A percentile compares a stretch with the other conserved stretches of the same genome.
phyloP scores from a whole-genome alignment of 129 eudicot species.

The Cynara cardunculus region DNA sequence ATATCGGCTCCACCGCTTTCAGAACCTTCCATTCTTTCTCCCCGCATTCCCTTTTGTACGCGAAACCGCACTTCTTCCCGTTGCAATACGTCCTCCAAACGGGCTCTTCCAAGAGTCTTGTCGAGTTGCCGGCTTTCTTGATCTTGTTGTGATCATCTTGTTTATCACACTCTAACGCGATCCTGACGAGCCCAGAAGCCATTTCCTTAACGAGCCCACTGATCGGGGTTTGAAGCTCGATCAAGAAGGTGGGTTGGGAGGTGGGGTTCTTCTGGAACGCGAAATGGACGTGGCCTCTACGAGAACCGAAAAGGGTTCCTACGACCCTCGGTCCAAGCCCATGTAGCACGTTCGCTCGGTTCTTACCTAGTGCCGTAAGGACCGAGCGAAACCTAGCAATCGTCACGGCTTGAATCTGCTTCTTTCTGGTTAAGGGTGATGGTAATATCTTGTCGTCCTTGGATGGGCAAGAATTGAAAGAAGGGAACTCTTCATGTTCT shows the following conservation, averaged over 20 bases:
- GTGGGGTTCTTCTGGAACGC: conserved; percentile 60
- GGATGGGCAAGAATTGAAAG: conserved; percentile 21
- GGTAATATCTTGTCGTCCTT: conserved; percentile 29
- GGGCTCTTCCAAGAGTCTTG: conserved; percentile 54
- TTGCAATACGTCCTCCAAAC: conserved; percentile 86
- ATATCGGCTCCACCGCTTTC: conserved; percentile 77
- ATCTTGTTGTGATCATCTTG: conserved; percentile 34
- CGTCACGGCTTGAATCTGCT: conserved; percentile 53
- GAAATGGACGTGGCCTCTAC: conserved; percentile 76
- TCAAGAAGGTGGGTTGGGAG: conserved; percentile 56
- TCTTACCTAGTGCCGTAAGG: conserved; percentile 34
- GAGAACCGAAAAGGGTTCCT: conserved; percentile 74
- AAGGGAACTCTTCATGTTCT: neutral
- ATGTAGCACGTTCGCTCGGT: conserved; percentile 32
- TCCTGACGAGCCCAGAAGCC: conserved; percentile 82
- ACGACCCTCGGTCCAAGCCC: conserved; percentile 55
- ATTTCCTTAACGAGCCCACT: conserved; percentile 69
- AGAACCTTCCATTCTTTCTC: conserved; percentile 59
- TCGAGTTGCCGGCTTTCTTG: conserved; percentile 19
- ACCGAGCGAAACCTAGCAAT: conserved; percentile 56
- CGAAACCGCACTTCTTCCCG: conserved; percentile 75
- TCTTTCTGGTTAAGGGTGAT: conserved; percentile 38
- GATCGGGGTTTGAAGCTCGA: conserved; percentile 76
- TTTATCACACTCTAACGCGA: conserved; percentile 70
- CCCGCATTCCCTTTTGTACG: conserved; percentile 60